Percentiles rank a stretch among this genome's conserved stretches.
These are phyloP conservation scores for Diaporthe citrichinensis DNA, from an alignment of 2,329 filamentous ascomycete genomes.

Conservation along the genomic window DNA sequence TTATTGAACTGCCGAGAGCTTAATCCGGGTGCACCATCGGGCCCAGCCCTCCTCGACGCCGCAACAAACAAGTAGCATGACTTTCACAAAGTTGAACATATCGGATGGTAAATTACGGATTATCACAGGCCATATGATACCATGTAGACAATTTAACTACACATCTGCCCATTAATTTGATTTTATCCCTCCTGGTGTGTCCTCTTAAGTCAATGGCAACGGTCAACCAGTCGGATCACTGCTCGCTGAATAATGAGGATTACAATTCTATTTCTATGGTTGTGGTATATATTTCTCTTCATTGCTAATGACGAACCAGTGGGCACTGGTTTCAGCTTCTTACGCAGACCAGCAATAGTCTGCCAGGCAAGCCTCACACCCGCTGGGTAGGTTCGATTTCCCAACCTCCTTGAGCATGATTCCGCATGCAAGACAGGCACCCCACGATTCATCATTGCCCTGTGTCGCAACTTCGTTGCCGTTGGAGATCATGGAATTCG, in stretches of 20 bases:
- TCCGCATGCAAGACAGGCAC: constrained; percentile 58
- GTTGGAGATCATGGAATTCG: constrained; percentile 55
- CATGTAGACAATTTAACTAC: not conserved
- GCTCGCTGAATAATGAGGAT: not conserved
- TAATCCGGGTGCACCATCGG: not conserved
- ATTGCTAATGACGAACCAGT: not conserved
- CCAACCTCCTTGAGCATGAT: constrained; percentile 51
- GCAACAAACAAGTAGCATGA: not conserved
- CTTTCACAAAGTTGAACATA: not conserved
- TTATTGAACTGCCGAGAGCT: constrained; percentile 13
- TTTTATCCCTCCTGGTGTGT: not conserved
- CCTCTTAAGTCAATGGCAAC: not conserved
- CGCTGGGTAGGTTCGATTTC: constrained; percentile 45
- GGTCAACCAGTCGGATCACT: not conserved
- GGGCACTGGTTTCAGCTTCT: too few species aligned
- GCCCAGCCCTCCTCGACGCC: not conserved
- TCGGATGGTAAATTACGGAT: not conserved
- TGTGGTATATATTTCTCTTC: not conserved
- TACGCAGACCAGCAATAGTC: constrained; percentile 52
- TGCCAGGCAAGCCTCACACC: constrained; percentile 54
- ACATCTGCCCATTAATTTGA: not conserved
- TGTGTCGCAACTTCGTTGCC: constrained; percentile 56
- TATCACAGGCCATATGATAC: not conserved
- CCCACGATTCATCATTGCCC: constrained; percentile 53
- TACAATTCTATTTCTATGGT: not conserved